Conservation (phyloP, 345 rosid genomes). For the Pugionium dolabratum region DNA sequence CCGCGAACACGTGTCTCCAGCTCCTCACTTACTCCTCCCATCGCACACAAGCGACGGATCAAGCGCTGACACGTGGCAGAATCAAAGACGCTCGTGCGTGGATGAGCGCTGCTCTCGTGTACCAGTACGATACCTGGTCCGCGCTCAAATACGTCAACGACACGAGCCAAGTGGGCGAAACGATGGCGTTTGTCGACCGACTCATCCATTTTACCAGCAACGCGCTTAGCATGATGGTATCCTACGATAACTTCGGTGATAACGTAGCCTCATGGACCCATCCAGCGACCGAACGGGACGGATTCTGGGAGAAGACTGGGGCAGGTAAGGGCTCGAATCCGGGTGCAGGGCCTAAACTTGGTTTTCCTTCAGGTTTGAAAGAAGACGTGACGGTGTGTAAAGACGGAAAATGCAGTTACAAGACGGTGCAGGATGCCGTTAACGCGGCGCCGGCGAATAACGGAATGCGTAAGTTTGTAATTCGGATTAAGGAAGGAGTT, state of each 20-base stretch:
- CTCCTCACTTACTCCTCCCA: slow-evolving; percentile 53
- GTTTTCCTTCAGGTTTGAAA: slow-evolving; percentile 50
- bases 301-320: slow-evolving; percentile 55
- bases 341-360: slow-evolving; percentile 30
- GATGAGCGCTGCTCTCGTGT: slow-evolving; percentile 72
- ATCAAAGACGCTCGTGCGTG: slow-evolving; percentile 77
- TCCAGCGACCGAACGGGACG: slow-evolving; percentile 78
- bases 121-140: slow-evolving; percentile 79
- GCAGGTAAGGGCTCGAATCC: slow-evolving; percentile 30
- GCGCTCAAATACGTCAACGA: slow-evolving; percentile 76
- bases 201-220: slow-evolving; percentile 59
- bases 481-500: slow-evolving; percentile 59
- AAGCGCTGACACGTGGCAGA: slow-evolving; percentile 48
- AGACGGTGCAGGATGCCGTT: slow-evolving; percentile 82
- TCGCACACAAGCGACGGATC: slow-evolving; percentile 48
- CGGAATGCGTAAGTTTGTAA: slow-evolving; percentile 50
- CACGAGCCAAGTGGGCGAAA: slow-evolving; percentile 46
- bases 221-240: slow-evolving; percentile 67
- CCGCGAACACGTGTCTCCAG: slow-evolving; percentile 60
- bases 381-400: slow-evolving; percentile 73
- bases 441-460: slow-evolving; percentile 67
- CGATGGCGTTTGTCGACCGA: slow-evolving; percentile 64
- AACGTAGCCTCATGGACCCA: slow-evolving; percentile 52
- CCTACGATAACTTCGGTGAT: slow-evolving; percentile 62
- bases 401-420: slow-evolving; percentile 47